These are phyloP conservation scores for Potentilla sterilis DNA, from an alignment of 306 rosid genomes.

Conservation along the genomic window DNA sequence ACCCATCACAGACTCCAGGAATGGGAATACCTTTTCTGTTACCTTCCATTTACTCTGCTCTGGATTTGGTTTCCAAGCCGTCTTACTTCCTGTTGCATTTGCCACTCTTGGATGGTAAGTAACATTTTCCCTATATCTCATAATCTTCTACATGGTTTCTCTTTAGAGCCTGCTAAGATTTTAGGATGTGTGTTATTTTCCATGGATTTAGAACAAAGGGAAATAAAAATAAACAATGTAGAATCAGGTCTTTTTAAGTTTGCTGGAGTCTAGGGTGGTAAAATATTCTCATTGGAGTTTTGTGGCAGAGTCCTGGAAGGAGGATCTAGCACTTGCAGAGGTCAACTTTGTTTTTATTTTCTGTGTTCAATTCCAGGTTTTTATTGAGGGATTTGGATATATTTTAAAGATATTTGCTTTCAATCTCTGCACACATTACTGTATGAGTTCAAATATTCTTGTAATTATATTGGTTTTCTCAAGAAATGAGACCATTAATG, in stretches of 20 bases:
- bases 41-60: conserved; percentile 48
- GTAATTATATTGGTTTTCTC: neutral
- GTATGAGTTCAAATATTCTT: neutral
- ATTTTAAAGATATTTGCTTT: too few relatives aligned
- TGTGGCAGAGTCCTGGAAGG: conserved; percentile 2
- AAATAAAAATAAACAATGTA: neutral
- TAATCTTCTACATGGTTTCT: neutral
- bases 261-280: neutral
- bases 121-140: neutral
- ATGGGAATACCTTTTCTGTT: conserved; percentile 43
- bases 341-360: neutral
- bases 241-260: too few relatives aligned
- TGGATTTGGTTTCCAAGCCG: conserved; percentile 57
- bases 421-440: neutral
- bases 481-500: neutral
- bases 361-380: neutral
- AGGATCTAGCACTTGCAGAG: neutral
- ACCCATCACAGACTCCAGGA: conserved; percentile 56
- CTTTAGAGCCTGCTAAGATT: neutral
- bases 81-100: conserved; percentile 59
- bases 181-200: neutral
- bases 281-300: neutral
- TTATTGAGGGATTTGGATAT: neutral
- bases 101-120: conserved; percentile 69
- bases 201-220: neutral